Base-by-base conservation (phyloP, 2,329 filamentous ascomycete species). In the Neophaeococcomyces mojaviensis region DNA sequence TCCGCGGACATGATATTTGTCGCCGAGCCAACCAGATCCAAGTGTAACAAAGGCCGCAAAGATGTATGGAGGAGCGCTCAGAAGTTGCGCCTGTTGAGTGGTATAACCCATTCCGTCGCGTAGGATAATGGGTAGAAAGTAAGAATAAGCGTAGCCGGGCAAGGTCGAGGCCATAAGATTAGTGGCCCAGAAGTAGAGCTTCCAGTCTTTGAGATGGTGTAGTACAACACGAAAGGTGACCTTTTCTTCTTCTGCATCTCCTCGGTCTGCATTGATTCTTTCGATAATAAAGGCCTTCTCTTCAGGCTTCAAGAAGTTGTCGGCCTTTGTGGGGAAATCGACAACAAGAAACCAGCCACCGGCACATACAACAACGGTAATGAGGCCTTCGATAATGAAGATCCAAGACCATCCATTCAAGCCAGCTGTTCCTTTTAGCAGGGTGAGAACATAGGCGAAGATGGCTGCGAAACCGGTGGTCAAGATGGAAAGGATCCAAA, bases 121-220 rank as follows among this genome's bases (percentile, higher is more conserved):
- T 8, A 68, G 53, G 36, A 67, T 66, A 41, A 67, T 60, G 2
- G 65, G 64, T 3, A 65, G 56, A 53, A 68, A 67, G 46, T 66
- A 65, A 39, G 55, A 55, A 48, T 61, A 64, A 1, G 61, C 59
- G 44, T 65, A 67, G 4, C 57, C 56, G 1, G 61, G 58, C 28
- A 55, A 20, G 24, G 24, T 28, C 24, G 24, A 28, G 24, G 56
- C 53, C 52, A 63, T 45, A 50, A 61, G 56, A 48, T 59, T 62
- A 49, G 61, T 64, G 10, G 54, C 24, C 24, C 24, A 28, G 10
- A 28, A 28, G 54, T 65, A 61, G 4, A 64, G 47, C 51, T 63
- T 61, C 62, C 63, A 65, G 51, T 66, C 62, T 37, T 53, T 57
- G 36, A 65, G 51, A 44, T 61, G 59, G 1, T 50, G 30, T 24